These are phyloP conservation scores for Globisporangium okanoganense DNA, from an alignment of 352 stramenopile genomes.

Conservation along the genomic window DNA sequence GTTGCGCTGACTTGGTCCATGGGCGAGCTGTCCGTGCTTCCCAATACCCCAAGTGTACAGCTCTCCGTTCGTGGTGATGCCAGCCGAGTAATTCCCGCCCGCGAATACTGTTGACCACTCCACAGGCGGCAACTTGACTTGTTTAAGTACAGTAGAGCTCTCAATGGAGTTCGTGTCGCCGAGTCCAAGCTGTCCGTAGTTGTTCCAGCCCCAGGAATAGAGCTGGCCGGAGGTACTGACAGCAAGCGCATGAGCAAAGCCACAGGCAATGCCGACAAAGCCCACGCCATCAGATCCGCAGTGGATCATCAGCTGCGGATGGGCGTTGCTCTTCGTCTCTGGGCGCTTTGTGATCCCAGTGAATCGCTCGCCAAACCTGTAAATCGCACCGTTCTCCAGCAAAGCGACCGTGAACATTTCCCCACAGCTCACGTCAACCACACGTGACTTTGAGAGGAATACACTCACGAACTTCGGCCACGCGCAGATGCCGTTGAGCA, in stretches of 20 bases:
- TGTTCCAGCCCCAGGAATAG: slow-evolving; percentile 80
- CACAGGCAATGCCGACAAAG: slow-evolving; percentile 60
- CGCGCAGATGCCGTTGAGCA: slow-evolving; percentile 56
- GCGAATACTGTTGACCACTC: slow-evolving; percentile 52
- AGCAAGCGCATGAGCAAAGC: slow-evolving; percentile 65
- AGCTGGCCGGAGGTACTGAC: slow-evolving; percentile 48
- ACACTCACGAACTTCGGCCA: slow-evolving; percentile 72
- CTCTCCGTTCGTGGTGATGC: slow-evolving; percentile 27
- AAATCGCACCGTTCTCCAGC: slow-evolving; percentile 58
- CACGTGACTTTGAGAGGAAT: slow-evolving; percentile 39
- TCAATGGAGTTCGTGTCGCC: slow-evolving; percentile 20
- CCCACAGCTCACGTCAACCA: slow-evolving; percentile 60
- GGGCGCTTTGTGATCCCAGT: slow-evolving; percentile 23
- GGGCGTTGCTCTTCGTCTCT: slow-evolving; percentile 16
- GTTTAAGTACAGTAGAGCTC: slow-evolving; percentile 19
- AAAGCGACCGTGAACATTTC: slow-evolving; percentile 75
- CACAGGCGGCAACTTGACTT: slow-evolving; percentile 14
- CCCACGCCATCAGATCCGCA: slow-evolving; percentile 23
- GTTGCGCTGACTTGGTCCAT: slow-evolving; percentile 10
- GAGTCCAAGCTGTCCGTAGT: slow-evolving; percentile 72
- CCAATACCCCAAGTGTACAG: slow-evolving; percentile 61
- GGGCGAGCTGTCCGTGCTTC: slow-evolving; percentile 48
- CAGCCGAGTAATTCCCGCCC: slow-evolving; percentile 60
- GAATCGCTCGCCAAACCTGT: slow-evolving; percentile 73
- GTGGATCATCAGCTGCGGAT: slow-evolving; percentile 25